Evolutionary conservation across 306 rosid genomes (phyloP).

Genomic region (Cucurbita pepo): DNA sequence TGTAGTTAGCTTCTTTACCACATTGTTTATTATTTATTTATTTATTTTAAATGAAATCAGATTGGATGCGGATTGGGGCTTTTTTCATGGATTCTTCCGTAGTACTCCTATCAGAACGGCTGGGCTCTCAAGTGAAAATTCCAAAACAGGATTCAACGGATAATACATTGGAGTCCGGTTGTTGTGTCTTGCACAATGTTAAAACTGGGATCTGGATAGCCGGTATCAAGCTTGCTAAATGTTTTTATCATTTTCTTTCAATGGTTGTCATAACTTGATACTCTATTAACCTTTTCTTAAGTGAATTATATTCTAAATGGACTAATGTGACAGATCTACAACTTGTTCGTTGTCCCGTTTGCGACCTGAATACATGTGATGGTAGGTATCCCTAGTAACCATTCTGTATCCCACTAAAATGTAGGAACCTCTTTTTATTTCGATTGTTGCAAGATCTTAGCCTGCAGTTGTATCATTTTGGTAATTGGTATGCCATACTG

Average conservation of each 20-base stretch:
- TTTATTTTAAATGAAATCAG: slow-evolving; percentile 20
- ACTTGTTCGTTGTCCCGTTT: slow-evolving; percentile 92
- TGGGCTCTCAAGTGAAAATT: slow-evolving; percentile 23
- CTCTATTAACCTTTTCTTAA: background rate
- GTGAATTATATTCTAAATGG: slow-evolving; percentile 8
- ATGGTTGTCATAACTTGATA: background rate
- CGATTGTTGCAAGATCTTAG: background rate
- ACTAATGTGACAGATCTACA: slow-evolving; percentile 67
- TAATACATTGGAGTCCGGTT: slow-evolving; percentile 49
- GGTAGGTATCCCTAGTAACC: slow-evolving; percentile 27
- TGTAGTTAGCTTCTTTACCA: background rate
- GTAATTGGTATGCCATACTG: background rate
- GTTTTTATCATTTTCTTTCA: background rate
- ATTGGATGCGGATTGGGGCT: slow-evolving; percentile 97
- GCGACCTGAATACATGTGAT: slow-evolving; percentile 88
- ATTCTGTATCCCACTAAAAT: background rate
- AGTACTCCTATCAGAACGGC: slow-evolving; percentile 54
- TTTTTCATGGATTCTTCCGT: slow-evolving; percentile 57
- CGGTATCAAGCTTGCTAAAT: slow-evolving; percentile 26
- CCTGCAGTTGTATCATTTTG: background rate
- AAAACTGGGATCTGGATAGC: slow-evolving; percentile 91
- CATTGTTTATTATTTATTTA: background rate
- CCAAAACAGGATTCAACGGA: slow-evolving; percentile 23
- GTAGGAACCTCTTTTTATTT: background rate
- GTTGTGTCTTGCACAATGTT: slow-evolving; percentile 52